Evolutionary conservation across 768 basidiomycete genomes (phyloP), one percentile per base, ranked within the genome.

Genomic region (Phlegmacium glaucopus): DNA sequence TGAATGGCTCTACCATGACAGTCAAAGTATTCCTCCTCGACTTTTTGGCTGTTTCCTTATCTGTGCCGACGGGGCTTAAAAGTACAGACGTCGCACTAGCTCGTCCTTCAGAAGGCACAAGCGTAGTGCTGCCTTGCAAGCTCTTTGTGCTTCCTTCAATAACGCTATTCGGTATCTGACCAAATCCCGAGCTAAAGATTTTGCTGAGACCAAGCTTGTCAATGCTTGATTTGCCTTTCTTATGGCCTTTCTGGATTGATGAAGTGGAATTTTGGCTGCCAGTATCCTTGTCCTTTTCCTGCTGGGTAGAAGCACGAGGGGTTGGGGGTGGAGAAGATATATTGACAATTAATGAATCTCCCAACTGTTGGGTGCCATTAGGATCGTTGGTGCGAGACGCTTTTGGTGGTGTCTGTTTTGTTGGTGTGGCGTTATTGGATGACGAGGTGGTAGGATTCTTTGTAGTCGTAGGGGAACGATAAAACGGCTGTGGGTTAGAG

Each of bases 1-100:
- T 77, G 53, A 93, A 70, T 6, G 88, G 87, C 60, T 90, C 87
- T 2, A 90, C 87, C 81, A 93, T 90, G 34, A 94, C 80, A 0
- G 86, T 91, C 52, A 96, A 74, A 0, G 93, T 94, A 65, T 89
- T 93, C 56, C 91, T 69, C 59, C 85, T 74, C 51, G 68, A 74
- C 65, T 83, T 83, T 72, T 81, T 90, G 32, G 62, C 63, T 12
- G 49, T 38, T 10, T 68, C 59, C 48, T 64, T 62, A 42, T 69
- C 63, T 36, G 67, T 69, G 16, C 59, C 56, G 16, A 47, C 56
- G 16, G 64, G 58, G 44, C 62, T 66, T 45, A 65, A 41, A 45
- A 67, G 37, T 16, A 64, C 61, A 32, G 65, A 61, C n/a, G 60
- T 58, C 35, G 55, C 48, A 41, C 53, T 61, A 5, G 43, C 47